Percentiles rank a stretch among this genome's conserved stretches.
These are phyloP conservation scores for Wickerhamomyces subpelliculosus DNA, from an alignment of 805 yeast genomes.

Conservation along the genomic window DNA sequence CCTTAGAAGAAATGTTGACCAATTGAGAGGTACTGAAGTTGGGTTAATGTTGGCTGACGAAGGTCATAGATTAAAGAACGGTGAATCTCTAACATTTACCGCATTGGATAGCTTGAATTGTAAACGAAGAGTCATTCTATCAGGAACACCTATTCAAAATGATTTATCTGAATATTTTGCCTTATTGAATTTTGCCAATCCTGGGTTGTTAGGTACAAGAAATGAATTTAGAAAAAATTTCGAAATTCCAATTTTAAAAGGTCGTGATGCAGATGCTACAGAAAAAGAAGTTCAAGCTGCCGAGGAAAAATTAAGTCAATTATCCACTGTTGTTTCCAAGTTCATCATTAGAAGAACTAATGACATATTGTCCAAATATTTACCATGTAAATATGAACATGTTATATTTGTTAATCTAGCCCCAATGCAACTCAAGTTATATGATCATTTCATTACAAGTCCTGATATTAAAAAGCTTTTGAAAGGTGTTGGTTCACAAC, in stretches of 20 bases:
- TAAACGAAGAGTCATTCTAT: constrained; percentile 80
- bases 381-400: constrained; percentile 94
- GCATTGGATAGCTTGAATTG: constrained; percentile 81
- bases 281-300: constrained; percentile 72
- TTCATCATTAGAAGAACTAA: constrained; percentile 94
- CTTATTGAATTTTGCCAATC: constrained; percentile 84
- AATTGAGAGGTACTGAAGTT: constrained; percentile 66
- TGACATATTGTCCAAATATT: constrained; percentile 86
- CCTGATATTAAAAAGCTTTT: constrained; percentile 66
- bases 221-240: constrained; percentile 77
- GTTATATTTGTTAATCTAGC: constrained; percentile 87
- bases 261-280: constrained; percentile 85
- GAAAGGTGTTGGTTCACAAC: constrained; percentile 70
- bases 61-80: constrained; percentile 79
- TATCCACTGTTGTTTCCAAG: constrained; percentile 72
- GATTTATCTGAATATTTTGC: constrained; percentile 93
- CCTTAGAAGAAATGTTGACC: constrained; percentile 74
- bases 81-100: constrained; percentile 86
- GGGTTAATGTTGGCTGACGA: constrained; percentile 85
- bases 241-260: constrained; percentile 72
- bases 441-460: constrained; percentile 68
- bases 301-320: constrained; percentile 57
- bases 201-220: constrained; percentile 84
- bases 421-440: constrained; percentile 67
- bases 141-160: constrained; percentile 97